Conservation (phyloP, 768 basidiomycete species). For the Gymnopilus dilepis region DNA sequence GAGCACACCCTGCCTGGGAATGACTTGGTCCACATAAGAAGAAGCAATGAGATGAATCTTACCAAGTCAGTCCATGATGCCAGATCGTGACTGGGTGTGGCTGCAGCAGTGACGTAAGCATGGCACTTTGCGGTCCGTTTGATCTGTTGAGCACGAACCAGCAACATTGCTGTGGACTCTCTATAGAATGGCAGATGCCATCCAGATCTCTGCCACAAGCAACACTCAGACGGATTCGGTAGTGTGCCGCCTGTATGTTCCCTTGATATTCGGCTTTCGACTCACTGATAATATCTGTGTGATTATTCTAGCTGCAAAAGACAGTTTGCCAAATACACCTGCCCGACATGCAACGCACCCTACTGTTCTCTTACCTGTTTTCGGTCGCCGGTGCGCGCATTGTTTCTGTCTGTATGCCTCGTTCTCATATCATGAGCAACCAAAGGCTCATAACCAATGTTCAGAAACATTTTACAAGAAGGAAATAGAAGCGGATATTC, state of each 20-base stretch:
- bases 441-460: slow-evolving; percentile 68
- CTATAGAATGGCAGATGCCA: not conserved
- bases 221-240: slow-evolving; percentile 29
- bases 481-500: slow-evolving; percentile 70
- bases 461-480: slow-evolving; percentile 84
- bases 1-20: too few species aligned
- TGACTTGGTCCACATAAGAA: too few species aligned
- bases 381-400: slow-evolving; percentile 62
- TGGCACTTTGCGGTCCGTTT: too few species aligned
- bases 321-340: slow-evolving; percentile 81
- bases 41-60: too few species aligned
- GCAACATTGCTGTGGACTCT: not conserved
- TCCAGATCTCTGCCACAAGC: not conserved
- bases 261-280: not conserved
- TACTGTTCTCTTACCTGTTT: slow-evolving; percentile 87
- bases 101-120: too few species aligned
- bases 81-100: too few species aligned
- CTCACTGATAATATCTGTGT: not conserved
- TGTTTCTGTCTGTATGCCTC: slow-evolving; percentile 13
- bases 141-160: too few species aligned
- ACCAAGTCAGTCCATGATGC: too few species aligned
- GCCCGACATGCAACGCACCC: slow-evolving; percentile 78
- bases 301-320: slow-evolving; percentile 64
- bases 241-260: slow-evolving; percentile 52
- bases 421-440: not conserved